Evolutionary conservation across 2,329 filamentous ascomycete species (phyloP).

Genomic region (Lasiodiplodia citricola): DNA sequence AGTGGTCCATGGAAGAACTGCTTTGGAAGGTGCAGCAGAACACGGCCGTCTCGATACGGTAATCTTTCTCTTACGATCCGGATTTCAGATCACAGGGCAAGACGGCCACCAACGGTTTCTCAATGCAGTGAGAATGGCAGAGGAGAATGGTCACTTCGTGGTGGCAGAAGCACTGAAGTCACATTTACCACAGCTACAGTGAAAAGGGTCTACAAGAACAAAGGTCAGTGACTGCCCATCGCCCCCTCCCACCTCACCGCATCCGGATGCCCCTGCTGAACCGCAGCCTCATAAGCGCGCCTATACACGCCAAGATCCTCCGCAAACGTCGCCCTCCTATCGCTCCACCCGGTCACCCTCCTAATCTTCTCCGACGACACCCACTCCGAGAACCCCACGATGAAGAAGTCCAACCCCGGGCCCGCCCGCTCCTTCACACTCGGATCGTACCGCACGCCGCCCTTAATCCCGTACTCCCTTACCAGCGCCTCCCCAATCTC

Average conservation of each 20-base stretch:
- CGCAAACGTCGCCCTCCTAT: not conserved
- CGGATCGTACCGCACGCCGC: not conserved
- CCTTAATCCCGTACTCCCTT: not conserved
- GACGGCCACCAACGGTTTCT: no score
- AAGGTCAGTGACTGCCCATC: not conserved
- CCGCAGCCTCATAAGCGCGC: not conserved
- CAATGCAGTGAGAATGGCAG: no score
- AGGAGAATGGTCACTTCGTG: no score
- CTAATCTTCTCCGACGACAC: not conserved
- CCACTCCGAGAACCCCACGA: not conserved
- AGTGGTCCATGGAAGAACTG: no score
- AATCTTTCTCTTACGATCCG: no score
- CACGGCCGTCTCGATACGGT: no score
- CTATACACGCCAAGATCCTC: not conserved
- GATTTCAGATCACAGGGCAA: no score
- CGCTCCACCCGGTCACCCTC: not conserved
- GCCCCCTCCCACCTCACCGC: not conserved
- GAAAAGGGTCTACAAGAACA: no score
- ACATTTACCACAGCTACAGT: not conserved
- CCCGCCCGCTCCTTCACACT: not conserved
- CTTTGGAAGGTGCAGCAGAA: no score
- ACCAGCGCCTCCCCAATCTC: not conserved
- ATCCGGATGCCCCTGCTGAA: not conserved
- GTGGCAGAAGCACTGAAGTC: no score
- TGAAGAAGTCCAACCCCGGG: not conserved